A percentile compares a stretch with the other conserved stretches of the same genome.
These are phyloP conservation scores for Trichoderma sp. DNA, from an alignment of 2,329 filamentous ascomycete species.

Conservation along the genomic window DNA sequence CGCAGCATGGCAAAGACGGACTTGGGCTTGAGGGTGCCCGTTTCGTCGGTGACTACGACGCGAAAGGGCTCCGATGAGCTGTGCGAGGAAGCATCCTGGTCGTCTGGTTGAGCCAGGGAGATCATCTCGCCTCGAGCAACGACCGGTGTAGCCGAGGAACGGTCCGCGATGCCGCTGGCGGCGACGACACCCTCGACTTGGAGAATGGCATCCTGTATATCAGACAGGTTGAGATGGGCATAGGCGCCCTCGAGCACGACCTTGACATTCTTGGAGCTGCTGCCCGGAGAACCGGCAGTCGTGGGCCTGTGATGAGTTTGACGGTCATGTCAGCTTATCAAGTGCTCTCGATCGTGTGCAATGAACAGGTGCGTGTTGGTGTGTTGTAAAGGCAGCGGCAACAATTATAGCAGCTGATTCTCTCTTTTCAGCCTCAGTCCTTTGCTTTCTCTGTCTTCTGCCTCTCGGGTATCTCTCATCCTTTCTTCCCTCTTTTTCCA, in stretches of 20 bases:
- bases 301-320: slow-evolving; percentile 17
- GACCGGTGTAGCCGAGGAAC: background rate
- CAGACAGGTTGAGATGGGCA: slow-evolving; percentile 43
- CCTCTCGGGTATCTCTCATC: background rate
- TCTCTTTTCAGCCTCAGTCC: too few species aligned
- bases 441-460: too few species aligned
- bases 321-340: slow-evolving; percentile 23
- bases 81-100: slow-evolving; percentile 17
- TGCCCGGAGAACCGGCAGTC: slow-evolving; percentile 16
- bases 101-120: slow-evolving; percentile 21
- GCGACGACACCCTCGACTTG: slow-evolving; percentile 35
- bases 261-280: slow-evolving; percentile 21
- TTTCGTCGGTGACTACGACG: slow-evolving; percentile 35
- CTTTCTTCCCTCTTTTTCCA: background rate
- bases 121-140: background rate
- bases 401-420: background rate
- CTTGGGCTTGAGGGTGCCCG: slow-evolving; percentile 35
- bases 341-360: background rate
- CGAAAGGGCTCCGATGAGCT: slow-evolving; percentile 30
- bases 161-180: slow-evolving; percentile 6
- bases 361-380: background rate
- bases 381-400: background rate
- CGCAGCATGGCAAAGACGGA: slow-evolving; percentile 37
- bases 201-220: slow-evolving; percentile 42
- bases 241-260: slow-evolving; percentile 35